These are phyloP conservation scores for Chimonanthus salicifolius DNA, from an alignment of 164 flowering plant genomes.

Conservation along the genomic window DNA sequence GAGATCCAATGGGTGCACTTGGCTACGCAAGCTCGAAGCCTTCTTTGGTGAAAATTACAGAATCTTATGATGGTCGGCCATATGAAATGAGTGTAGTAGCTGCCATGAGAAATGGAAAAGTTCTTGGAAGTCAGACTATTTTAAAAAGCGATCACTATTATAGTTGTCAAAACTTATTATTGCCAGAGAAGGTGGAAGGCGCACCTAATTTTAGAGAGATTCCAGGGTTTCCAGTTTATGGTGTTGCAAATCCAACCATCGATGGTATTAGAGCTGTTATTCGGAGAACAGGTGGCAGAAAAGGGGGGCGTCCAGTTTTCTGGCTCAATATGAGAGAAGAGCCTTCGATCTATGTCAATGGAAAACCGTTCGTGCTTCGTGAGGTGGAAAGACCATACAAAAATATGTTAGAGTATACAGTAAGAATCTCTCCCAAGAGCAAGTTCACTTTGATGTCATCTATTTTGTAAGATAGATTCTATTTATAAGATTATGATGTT, in stretches of 20 bases:
- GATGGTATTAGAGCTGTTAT: conserved; percentile 88
- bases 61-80: conserved; percentile 83
- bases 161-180: conserved; percentile 69
- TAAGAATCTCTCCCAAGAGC: conserved; percentile 17
- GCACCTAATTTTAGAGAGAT: conserved; percentile 95
- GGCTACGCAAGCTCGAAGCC: conserved; percentile 66
- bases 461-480: background rate
- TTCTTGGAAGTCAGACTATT: conserved; percentile 92
- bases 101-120: conserved; percentile 82
- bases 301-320: conserved; percentile 67
- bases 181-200: conserved; percentile 91
- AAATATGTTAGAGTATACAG: conserved; percentile 93
- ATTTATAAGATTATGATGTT: background rate
- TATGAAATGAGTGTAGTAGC: conserved; percentile 85
- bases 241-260: conserved; percentile 93
- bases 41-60: conserved; percentile 52
- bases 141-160: conserved; percentile 95
- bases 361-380: conserved; percentile 96
- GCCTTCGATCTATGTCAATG: conserved; percentile 92
- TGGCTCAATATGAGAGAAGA: conserved; percentile 99
- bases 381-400: conserved; percentile 97
- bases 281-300: conserved; percentile 58
- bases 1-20: conserved; percentile 98
- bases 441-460: background rate
- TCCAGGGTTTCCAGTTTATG: conserved; percentile 97